Base-by-base conservation (phyloP, 257 asterid genomes). In the Ajuga chamaepitys region DNA sequence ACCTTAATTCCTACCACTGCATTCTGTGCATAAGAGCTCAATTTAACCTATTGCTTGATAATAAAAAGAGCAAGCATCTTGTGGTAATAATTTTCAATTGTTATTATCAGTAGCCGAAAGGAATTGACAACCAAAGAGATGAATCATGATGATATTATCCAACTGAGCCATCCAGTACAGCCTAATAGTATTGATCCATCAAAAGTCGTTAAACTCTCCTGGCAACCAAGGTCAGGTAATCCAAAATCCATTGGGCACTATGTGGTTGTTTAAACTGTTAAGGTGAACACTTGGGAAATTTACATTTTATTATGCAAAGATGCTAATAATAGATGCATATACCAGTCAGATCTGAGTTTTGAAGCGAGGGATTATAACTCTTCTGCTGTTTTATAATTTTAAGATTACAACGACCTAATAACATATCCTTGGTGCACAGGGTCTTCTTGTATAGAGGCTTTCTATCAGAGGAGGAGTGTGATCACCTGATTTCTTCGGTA, bases 201-300 rank as follows among this genome's bases (percentile, higher is more conserved):
- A 46, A 75, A 37, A 73, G 96, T 80, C 37, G 38, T 75, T 73
- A 88, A 81, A 68, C 80, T 91, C 59, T 81, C 94, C 7, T 81
- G 98, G 98, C 94, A 52, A 70, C 98, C 96, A 86, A 91, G 98
- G 98, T 91, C 95, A 84, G 95, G 95, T 84, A 83, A 77, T 80
- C 74, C 56, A 55, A 68, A 64, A 44, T 64, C 13, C 46, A 50
- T 68, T 74, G 41, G 75, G 55, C 37, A 26, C 65, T 14, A 2
- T 14, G 25, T 70, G 47, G 32, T 62, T 47, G 70, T 64, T 53
- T 53, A 44, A 58, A 21, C 52, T 56, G 58, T 42, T 41, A 34
- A 41, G 16, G 22, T 14, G 11, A 17, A 11, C 52, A 44, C 13
- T 37, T 12, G 16, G 54, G 42, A 46, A 64, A 16, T 14, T n/a